phyloP scores from a whole-genome alignment of 164 flowering plant genomes.

The Magnolia officinalis region DNA sequence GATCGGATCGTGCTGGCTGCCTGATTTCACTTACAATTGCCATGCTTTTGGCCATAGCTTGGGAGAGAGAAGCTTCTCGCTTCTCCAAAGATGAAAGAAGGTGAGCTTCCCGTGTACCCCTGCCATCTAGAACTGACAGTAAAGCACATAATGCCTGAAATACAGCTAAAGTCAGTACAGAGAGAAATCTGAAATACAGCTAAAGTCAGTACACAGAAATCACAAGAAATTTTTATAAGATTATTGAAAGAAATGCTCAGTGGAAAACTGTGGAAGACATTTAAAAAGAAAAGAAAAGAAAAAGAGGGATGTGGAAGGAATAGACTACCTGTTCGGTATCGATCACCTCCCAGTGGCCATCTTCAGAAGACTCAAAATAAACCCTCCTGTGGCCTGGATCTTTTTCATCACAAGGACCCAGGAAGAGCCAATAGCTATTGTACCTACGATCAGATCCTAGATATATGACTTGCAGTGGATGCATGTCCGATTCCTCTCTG shows the following conservation, averaged over 20 bases:
- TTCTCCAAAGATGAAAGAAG: conserved; percentile 67
- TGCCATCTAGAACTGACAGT: conserved; percentile 58
- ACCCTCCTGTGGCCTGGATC: conserved; percentile 92
- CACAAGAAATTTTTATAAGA: not conserved
- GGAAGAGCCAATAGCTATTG: conserved; percentile 94
- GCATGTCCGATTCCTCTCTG: conserved; percentile 31
- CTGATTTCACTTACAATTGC: conserved; percentile 20
- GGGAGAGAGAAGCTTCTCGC: conserved; percentile 49
- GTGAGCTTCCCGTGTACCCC: conserved; percentile 75
- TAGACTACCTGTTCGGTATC: conserved; percentile 71
- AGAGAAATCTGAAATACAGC: conserved; percentile 35
- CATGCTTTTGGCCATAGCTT: conserved; percentile 47
- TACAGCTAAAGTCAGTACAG: conserved; percentile 8
- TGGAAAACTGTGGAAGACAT: not conserved
- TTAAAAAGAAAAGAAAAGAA: not conserved
- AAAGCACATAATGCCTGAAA: conserved; percentile 68
- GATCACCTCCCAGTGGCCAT: conserved; percentile 97
- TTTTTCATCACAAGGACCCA: conserved; percentile 75
- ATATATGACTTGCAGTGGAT: conserved; percentile 80
- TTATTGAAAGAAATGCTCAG: not conserved
- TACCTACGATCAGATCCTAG: conserved; percentile 95
- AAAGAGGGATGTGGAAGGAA: not conserved
- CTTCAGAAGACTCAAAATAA: conserved; percentile 98
- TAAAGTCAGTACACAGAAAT: conserved; percentile 8
- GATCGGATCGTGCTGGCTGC: conserved; percentile 33